These are phyloP conservation scores for Inga laurina DNA, from an alignment of 306 rosid species.

Conservation along the genomic window DNA sequence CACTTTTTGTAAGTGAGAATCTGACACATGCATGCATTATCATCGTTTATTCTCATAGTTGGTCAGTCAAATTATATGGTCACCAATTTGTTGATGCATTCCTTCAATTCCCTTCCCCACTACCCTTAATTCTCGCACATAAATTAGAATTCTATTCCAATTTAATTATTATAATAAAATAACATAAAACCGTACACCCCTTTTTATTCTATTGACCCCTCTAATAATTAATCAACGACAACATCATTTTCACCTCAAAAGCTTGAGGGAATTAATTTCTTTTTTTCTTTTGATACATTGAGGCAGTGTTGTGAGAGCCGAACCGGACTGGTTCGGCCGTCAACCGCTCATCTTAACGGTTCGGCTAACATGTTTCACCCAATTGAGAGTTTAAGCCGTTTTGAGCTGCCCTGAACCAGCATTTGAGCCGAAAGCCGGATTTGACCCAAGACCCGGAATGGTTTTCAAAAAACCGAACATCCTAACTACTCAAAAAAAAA, in stretches of 20 bases:
- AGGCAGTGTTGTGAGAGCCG: too few relatives aligned
- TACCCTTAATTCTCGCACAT: neutral
- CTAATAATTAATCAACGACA: neutral
- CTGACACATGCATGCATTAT: neutral
- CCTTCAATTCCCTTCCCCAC: neutral
- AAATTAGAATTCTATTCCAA: conserved; percentile 26
- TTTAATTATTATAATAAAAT: neutral
- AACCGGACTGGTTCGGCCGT: too few relatives aligned
- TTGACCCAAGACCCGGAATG: too few relatives aligned
- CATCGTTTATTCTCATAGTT: conserved; percentile 6
- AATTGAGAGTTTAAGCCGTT: too few relatives aligned
- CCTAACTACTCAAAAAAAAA: too few relatives aligned
- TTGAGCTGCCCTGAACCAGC: too few relatives aligned
- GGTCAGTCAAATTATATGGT: conserved; percentile 7
- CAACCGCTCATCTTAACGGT: too few relatives aligned
- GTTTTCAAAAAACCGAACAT: too few relatives aligned
- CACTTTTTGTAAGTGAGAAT: neutral
- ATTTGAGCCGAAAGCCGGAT: too few relatives aligned
- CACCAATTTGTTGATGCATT: neutral
- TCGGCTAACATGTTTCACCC: too few relatives aligned
- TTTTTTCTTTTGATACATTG: too few relatives aligned
- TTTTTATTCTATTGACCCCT: conserved; percentile 14
- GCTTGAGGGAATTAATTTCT: neutral
- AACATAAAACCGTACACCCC: neutral
- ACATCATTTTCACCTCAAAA: neutral